Percentiles rank a stretch among this genome's conserved stretches.
These are phyloP conservation scores for Lomentospora prolificans DNA, from an alignment of 2,329 filamentous ascomycete genomes.

Conservation along the genomic window DNA sequence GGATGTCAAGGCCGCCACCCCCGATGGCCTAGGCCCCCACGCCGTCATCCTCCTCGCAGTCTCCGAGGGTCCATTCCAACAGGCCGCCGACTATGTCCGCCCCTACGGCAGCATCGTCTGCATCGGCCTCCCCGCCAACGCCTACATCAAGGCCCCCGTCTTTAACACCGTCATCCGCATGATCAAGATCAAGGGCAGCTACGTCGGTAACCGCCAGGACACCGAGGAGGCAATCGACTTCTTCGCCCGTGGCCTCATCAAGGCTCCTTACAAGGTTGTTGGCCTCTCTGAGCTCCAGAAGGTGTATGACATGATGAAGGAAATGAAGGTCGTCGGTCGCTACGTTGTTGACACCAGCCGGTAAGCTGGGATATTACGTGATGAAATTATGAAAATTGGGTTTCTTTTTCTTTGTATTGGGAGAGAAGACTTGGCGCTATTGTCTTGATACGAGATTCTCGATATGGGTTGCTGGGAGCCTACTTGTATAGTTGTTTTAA, in stretches of 20 bases:
- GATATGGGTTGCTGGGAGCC: too few relatives aligned
- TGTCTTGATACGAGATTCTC: too few relatives aligned
- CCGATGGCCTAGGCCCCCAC: conserved; percentile 75
- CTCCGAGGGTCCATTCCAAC: conserved; percentile 87
- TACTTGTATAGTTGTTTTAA: too few relatives aligned
- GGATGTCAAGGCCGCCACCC: conserved; percentile 73
- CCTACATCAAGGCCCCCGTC: conserved; percentile 72
- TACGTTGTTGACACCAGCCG: conserved; percentile 69
- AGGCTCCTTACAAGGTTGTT: conserved; percentile 75
- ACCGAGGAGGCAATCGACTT: conserved; percentile 85
- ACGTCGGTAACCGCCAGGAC: conserved; percentile 88
- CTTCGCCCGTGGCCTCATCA: conserved; percentile 73
- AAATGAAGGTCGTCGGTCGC: conserved; percentile 64
- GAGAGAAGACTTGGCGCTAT: too few relatives aligned
- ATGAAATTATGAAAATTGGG: not conserved
- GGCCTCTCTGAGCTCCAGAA: conserved; percentile 69
- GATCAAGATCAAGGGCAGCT: conserved; percentile 86
- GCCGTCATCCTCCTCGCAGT: conserved; percentile 82
- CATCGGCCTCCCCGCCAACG: conserved; percentile 77
- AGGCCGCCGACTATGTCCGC: conserved; percentile 81
- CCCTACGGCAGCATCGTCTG: conserved; percentile 74
- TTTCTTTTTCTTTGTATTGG: not conserved
- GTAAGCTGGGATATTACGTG: conserved; percentile 24
- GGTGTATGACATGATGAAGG: conserved; percentile 68
- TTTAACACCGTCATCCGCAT: conserved; percentile 84